A percentile compares a stretch with the other conserved stretches of the same genome.
These are phyloP conservation scores for Aspergillus panamensis DNA, from an alignment of 495 filamentous ascomycete species.

Conservation along the genomic window DNA sequence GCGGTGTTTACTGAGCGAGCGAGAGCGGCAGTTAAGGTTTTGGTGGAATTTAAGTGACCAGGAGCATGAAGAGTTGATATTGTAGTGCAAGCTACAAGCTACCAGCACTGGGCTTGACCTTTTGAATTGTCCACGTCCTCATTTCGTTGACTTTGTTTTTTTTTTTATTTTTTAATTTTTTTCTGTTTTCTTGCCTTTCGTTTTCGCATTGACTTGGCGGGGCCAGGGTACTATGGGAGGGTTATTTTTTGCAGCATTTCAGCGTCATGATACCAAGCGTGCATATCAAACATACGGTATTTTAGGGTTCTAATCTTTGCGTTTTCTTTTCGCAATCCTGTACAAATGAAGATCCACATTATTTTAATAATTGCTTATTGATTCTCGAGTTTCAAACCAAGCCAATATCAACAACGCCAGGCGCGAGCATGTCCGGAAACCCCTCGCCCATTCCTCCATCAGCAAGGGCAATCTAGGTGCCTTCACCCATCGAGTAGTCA, in stretches of 20 bases:
- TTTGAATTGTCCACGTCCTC: neutral
- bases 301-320: neutral
- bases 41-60: constrained; percentile 33
- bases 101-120: neutral
- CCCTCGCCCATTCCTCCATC: too few species aligned
- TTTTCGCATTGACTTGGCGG: constrained; percentile 1
- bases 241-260: constrained; percentile 10
- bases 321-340: neutral
- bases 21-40: constrained; percentile 36
- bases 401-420: neutral
- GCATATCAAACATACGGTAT: neutral
- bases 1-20: constrained; percentile 31
- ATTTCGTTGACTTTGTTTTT: too few species aligned
- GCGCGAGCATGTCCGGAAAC: neutral
- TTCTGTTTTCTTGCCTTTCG: neutral
- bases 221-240: neutral
- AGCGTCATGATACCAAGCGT: constrained; percentile 16
- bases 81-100: constrained; percentile 15
- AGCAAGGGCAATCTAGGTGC: too few species aligned
- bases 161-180: constrained; percentile 1
- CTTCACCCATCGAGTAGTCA: too few species aligned
- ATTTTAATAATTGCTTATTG: neutral
- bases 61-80: constrained; percentile 36
- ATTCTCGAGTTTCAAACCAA: neutral
- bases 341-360: neutral